These are phyloP conservation scores for Neurospora sublineolata DNA, from an alignment of 495 filamentous ascomycete species.

Conservation along the genomic window DNA sequence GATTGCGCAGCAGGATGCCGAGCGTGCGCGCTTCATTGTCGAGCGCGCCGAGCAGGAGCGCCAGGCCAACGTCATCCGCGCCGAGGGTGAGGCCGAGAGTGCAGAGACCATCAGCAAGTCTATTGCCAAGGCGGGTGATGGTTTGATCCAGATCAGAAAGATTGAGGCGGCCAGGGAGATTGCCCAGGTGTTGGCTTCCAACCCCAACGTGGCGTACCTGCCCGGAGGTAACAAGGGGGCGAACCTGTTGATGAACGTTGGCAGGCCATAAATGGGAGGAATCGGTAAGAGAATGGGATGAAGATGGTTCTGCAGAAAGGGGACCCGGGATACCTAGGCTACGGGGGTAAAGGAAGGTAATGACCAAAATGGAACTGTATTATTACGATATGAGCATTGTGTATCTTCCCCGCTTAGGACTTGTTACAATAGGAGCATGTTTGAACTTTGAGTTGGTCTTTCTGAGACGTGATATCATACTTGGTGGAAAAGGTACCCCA, in stretches of 20 bases:
- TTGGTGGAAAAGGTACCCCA: background rate
- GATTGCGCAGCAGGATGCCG: conserved; percentile 98
- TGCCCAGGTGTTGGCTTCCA: conserved; percentile 73
- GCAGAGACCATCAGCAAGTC: conserved; percentile 90
- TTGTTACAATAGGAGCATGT: conserved; percentile 1
- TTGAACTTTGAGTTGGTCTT: background rate
- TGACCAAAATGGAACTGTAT: conserved; percentile 13
- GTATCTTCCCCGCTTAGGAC: conserved; percentile 19
- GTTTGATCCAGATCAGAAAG: conserved; percentile 85
- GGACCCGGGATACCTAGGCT: background rate
- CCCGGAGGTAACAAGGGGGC: conserved; percentile 63
- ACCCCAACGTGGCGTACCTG: conserved; percentile 94
- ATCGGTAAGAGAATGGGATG: background rate
- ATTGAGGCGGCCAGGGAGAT: conserved; percentile 98
- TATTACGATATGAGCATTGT: conserved; percentile 18
- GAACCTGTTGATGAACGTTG: conserved; percentile 44
- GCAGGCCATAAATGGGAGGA: conserved; percentile 20
- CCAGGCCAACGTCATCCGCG: conserved; percentile 94
- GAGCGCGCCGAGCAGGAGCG: conserved; percentile 98
- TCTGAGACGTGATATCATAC: background rate
- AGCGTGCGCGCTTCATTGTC: conserved; percentile 94
- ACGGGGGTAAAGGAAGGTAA: conserved; percentile 2
- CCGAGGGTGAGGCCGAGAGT: conserved; percentile 93
- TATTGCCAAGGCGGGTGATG: conserved; percentile 84
- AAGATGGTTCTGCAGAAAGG: background rate